Base-by-base conservation (phyloP, 2,329 filamentous ascomycete species). In the Fusarium sublunatum region DNA sequence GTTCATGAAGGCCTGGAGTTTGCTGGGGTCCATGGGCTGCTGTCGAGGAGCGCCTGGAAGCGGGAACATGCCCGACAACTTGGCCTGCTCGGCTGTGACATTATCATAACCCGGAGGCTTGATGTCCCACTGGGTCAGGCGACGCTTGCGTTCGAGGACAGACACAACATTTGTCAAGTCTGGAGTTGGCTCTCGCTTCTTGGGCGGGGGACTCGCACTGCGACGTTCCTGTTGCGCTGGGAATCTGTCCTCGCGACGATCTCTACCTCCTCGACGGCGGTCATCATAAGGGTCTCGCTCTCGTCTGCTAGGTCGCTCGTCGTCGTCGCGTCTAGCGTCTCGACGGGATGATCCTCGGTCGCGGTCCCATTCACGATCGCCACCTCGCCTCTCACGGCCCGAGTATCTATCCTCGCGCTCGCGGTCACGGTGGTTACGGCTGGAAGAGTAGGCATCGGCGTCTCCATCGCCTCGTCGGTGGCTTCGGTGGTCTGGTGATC, bases 121-220 rank as follows among this genome's bases (percentile, higher is more conserved):
- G 77, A 99, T 97, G 76, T 99, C 96, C 95, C 95, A 99, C 78
- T 99, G 96, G 32, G 93, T 98, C 82, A 99, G 82, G 58, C 95
- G 90, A 69, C 96, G 90, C 82, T 93, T 95, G 71, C 94, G 89
- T 73, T 94, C 89, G 64, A 93, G 81, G 57, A 99, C 83, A 5
- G 92, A 86, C n/a, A 90, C 82, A 58, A 96, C 82, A 72, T 96
- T 88, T 58, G 93, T 96, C 74, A 99, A 82, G 76, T 99, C 96
- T 32, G 95, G 96, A 1, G 95, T 99, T 7, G 95, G 92, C 77
- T 99, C 95, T 76, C 92, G 90, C 81, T 94, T 95, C 82, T 96
- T 96, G 9, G 88, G 88, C 26, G 91, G 91, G 34, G 93, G 91
- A 40, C 89, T 91, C 15, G 90, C 87, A 72, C 91, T 96, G 69